A percentile compares a stretch with the other conserved stretches of the same genome.
Evolutionary conservation across 1,284 basidiomycete species (phyloP).

Genomic region (Sparassis latifolia): DNA sequence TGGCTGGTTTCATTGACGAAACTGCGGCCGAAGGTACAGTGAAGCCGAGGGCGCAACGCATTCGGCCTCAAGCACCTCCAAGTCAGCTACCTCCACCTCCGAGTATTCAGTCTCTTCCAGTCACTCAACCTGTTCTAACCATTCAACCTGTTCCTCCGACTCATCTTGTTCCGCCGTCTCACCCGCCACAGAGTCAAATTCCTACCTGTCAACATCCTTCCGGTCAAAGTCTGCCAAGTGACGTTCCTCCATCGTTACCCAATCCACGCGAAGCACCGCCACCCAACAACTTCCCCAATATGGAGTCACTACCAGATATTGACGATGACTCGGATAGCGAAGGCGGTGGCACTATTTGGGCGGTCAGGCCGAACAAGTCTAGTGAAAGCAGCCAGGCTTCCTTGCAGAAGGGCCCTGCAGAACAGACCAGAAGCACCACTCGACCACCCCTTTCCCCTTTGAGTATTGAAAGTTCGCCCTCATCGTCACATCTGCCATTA

Average conservation of each 20-base stretch:
- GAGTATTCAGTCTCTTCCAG: constrained; percentile 3
- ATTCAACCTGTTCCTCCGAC: background rate
- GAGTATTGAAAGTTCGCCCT: constrained; percentile 21
- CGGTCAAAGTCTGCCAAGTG: too few species aligned
- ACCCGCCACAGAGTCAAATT: too few species aligned
- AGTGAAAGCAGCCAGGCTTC: constrained; percentile 13
- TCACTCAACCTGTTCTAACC: background rate
- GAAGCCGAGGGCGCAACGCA: constrained; percentile 7
- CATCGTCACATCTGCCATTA: constrained; percentile 9
- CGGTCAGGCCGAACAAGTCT: constrained; percentile 12
- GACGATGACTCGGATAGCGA: constrained; percentile 44
- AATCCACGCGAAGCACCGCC: too few species aligned
- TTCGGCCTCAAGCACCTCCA: constrained; percentile 1
- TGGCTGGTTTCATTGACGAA: constrained; percentile 17
- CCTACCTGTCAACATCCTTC: too few species aligned
- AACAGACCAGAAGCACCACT: constrained; percentile 6
- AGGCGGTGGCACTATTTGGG: constrained; percentile 30
- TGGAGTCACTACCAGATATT: background rate
- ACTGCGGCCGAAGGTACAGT: constrained; percentile 15
- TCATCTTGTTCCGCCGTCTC: too few species aligned
- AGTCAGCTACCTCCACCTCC: constrained; percentile 9
- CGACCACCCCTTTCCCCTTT: constrained; percentile 23
- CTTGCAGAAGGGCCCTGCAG: constrained; percentile 5
- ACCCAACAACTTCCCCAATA: too few species aligned
- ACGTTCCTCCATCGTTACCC: too few species aligned